phyloP scores from a whole-genome alignment of 257 asterid species.

The Penstemon davidsonii region DNA sequence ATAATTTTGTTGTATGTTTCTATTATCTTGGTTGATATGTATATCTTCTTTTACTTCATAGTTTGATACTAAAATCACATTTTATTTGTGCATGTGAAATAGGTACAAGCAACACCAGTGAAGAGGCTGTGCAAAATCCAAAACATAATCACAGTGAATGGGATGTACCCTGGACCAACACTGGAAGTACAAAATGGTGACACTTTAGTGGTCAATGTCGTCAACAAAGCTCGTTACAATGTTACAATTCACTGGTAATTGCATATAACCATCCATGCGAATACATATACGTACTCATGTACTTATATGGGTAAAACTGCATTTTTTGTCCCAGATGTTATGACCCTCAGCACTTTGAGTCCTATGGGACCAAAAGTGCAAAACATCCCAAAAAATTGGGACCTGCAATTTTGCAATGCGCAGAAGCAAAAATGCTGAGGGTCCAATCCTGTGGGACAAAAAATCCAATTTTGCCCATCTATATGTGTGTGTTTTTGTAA shows the following conservation, averaged over 20 bases:
- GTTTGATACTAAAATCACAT: background rate
- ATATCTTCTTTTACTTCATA: background rate
- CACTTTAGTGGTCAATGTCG: constrained; percentile 65
- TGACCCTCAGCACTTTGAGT: too few relatives aligned
- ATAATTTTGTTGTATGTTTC: constrained; percentile 67
- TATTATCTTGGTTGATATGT: background rate
- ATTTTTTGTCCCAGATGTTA: too few relatives aligned
- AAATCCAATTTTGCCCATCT: too few relatives aligned
- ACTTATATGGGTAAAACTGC: background rate
- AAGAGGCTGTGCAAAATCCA: constrained; percentile 93
- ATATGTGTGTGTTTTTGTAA: background rate
- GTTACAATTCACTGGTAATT: constrained; percentile 82
- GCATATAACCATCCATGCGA: background rate
- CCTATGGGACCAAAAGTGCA: too few relatives aligned
- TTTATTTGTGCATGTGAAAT: background rate
- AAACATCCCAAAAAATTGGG: too few relatives aligned
- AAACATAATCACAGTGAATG: constrained; percentile 64
- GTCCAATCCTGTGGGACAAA: too few relatives aligned
- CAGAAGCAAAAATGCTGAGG: too few relatives aligned
- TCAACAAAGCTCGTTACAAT: constrained; percentile 73
- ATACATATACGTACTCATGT: background rate
- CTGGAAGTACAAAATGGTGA: constrained; percentile 80
- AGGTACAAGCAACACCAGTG: constrained; percentile 85
- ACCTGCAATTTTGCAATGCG: too few relatives aligned
- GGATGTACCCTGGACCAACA: constrained; percentile 83